phyloP scores from a whole-genome alignment of 345 rosid genomes.

The Eutrema japonicum region DNA sequence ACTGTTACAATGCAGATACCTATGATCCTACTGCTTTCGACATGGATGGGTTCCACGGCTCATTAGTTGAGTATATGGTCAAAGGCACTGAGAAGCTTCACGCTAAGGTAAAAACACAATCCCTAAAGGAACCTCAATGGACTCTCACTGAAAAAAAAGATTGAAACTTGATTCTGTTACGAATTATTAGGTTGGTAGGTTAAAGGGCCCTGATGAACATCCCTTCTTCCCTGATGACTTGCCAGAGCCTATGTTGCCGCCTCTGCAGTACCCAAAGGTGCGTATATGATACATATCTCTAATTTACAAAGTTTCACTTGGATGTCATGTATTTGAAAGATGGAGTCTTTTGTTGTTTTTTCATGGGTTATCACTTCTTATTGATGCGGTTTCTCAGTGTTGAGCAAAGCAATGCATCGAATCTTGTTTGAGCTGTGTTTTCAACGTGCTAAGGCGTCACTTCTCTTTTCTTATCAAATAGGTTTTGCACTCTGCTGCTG shows the following conservation, averaged over 20 bases:
- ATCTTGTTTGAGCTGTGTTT: constrained; percentile 19
- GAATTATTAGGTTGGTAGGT: constrained; percentile 70
- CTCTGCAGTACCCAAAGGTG: constrained; percentile 79
- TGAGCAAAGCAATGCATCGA: background rate
- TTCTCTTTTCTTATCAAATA: constrained; percentile 25
- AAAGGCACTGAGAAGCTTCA: constrained; percentile 90
- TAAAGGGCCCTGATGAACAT: constrained; percentile 90
- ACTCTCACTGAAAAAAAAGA: background rate
- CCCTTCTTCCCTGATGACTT: constrained; percentile 78
- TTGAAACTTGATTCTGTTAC: background rate
- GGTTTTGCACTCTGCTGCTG: constrained; percentile 79
- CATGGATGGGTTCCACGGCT: constrained; percentile 80
- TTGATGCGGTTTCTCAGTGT: background rate
- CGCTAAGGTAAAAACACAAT: constrained; percentile 56
- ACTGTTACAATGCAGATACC: constrained; percentile 80
- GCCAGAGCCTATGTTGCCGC: constrained; percentile 78
- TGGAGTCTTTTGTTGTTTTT: background rate
- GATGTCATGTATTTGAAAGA: background rate
- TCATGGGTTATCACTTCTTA: background rate
- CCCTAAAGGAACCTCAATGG: background rate
- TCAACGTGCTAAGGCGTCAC: background rate
- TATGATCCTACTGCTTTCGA: constrained; percentile 74
- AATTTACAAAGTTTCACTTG: background rate
- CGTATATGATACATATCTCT: background rate
- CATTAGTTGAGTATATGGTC: constrained; percentile 81